Conservation (phyloP, 2,329 filamentous ascomycete species). For the Epichloe bromicola region DNA sequence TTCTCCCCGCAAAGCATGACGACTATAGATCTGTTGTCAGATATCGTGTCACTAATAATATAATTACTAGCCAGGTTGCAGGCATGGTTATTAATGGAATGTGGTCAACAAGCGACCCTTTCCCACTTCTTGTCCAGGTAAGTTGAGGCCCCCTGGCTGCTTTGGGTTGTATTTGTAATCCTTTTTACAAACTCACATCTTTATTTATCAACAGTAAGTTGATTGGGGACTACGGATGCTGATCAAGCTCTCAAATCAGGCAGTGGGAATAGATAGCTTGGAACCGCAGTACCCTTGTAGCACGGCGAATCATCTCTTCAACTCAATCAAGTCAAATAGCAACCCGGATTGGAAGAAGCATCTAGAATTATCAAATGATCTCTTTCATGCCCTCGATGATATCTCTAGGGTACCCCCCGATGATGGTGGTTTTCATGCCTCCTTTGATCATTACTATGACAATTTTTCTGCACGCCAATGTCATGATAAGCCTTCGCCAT, state of each 20-base stretch:
- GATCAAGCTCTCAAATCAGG: slow-evolving; percentile 13
- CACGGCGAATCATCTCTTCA: slow-evolving; percentile 30
- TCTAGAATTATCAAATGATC: slow-evolving; percentile 37
- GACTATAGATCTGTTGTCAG: slow-evolving; percentile 32
- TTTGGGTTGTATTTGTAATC: not conserved
- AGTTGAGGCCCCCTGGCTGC: not conserved
- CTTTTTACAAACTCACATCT: not conserved
- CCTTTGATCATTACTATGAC: slow-evolving; percentile 74
- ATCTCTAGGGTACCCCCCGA: slow-evolving; percentile 50
- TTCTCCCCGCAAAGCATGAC: slow-evolving; percentile 43
- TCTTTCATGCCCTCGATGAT: slow-evolving; percentile 50
- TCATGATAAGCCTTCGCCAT: slow-evolving; percentile 60
- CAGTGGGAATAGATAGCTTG: slow-evolving; percentile 52
- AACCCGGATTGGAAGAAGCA: slow-evolving; percentile 49
- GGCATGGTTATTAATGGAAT: slow-evolving; percentile 63
- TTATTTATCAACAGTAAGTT: no score
- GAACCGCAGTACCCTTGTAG: slow-evolving; percentile 61
- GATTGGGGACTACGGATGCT: not conserved
- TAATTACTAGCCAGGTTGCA: slow-evolving; percentile 71
- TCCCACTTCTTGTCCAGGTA: slow-evolving; percentile 35
- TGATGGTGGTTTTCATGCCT: slow-evolving; percentile 52
- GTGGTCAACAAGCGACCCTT: slow-evolving; percentile 33
- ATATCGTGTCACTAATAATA: slow-evolving; percentile 69
- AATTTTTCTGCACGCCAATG: slow-evolving; percentile 71
- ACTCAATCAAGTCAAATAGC: slow-evolving; percentile 28